A percentile compares a stretch with the other conserved stretches of the same genome.
Conservation (phyloP, 164 flowering plant species). For the Vitis labrusca region DNA sequence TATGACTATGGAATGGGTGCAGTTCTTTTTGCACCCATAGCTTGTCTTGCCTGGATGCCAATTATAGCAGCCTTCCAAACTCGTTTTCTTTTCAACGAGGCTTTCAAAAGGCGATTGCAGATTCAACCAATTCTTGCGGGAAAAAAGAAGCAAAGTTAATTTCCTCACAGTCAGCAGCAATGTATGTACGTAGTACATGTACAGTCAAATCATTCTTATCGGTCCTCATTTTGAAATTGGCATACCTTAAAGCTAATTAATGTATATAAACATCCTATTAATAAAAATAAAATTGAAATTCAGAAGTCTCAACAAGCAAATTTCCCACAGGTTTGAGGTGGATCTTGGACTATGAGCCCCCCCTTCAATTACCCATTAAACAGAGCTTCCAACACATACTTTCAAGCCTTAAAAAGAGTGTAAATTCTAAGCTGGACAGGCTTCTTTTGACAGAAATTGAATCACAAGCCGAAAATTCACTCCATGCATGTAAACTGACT, state of each 20-base stretch:
- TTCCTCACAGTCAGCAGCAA: not conserved
- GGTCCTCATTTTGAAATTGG: not conserved
- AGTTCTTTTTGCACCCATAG: conserved; percentile 73
- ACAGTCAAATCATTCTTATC: not conserved
- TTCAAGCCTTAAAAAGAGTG: too few relatives aligned
- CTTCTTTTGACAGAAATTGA: too few relatives aligned
- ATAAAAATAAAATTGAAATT: not conserved
- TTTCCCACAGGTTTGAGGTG: not conserved
- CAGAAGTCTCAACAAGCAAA: not conserved
- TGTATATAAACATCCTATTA: not conserved
- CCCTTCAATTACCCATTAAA: too few relatives aligned
- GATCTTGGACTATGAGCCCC: too few relatives aligned
- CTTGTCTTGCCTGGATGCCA: conserved; percentile 86
- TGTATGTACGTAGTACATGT: not conserved
- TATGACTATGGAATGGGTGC: conserved; percentile 96
- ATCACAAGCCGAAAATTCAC: too few relatives aligned
- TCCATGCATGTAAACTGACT: too few relatives aligned
- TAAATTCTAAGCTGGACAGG: too few relatives aligned
- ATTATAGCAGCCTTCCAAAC: conserved; percentile 85
- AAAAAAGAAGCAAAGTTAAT: conserved; percentile 46
- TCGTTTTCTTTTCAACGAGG: conserved; percentile 92
- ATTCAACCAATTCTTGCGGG: conserved; percentile 83
- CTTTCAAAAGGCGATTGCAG: conserved; percentile 76
- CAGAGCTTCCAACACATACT: too few relatives aligned
- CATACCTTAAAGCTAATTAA: not conserved